Conservation (phyloP, 495 filamentous ascomycete species). For the Talaromyces ruber region DNA sequence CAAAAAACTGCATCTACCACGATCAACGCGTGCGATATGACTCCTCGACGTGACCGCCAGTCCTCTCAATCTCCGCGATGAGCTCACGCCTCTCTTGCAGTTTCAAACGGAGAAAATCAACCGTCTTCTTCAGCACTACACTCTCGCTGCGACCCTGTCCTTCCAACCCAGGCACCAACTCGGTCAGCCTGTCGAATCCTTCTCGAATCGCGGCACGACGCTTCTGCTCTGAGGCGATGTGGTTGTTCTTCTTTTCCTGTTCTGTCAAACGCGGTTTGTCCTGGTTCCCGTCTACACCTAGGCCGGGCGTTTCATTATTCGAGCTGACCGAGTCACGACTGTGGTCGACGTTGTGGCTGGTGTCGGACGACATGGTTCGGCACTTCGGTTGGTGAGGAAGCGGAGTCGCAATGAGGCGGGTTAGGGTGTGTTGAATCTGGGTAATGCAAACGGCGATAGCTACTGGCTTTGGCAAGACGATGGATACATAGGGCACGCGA, state of each 20-base stretch:
- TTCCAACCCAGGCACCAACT: slow-evolving; percentile 72
- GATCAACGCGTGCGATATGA: slow-evolving; percentile 26
- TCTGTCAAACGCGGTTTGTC: slow-evolving; percentile 76
- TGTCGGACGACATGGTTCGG: slow-evolving; percentile 3
- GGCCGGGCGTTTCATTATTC: slow-evolving; percentile 2
- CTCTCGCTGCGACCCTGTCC: slow-evolving; percentile 82
- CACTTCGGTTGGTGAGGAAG: not conserved
- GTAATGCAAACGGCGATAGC: not conserved
- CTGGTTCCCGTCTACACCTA: slow-evolving; percentile 18
- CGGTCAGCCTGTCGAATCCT: slow-evolving; percentile 78
- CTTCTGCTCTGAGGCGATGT: slow-evolving; percentile 86
- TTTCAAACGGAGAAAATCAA: slow-evolving; percentile 61
- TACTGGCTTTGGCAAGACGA: not conserved
- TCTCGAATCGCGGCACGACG: slow-evolving; percentile 76
- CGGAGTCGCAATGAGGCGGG: not conserved
- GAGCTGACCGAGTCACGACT: slow-evolving; percentile 7
- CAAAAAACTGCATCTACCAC: not conserved
- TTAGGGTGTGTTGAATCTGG: not conserved
- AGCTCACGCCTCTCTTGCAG: slow-evolving; percentile 54
- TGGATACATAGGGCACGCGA: not conserved
- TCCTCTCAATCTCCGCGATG: slow-evolving; percentile 51
- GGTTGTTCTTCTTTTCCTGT: slow-evolving; percentile 84
- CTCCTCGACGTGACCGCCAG: slow-evolving; percentile 49
- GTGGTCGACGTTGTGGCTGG: slow-evolving; percentile 1
- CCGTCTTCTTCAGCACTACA: slow-evolving; percentile 67